A percentile compares a stretch with the other conserved stretches of the same genome.
These are phyloP conservation scores for Orbilia blumenaviensis DNA, from an alignment of 2,329 filamentous ascomycete species.

Conservation along the genomic window DNA sequence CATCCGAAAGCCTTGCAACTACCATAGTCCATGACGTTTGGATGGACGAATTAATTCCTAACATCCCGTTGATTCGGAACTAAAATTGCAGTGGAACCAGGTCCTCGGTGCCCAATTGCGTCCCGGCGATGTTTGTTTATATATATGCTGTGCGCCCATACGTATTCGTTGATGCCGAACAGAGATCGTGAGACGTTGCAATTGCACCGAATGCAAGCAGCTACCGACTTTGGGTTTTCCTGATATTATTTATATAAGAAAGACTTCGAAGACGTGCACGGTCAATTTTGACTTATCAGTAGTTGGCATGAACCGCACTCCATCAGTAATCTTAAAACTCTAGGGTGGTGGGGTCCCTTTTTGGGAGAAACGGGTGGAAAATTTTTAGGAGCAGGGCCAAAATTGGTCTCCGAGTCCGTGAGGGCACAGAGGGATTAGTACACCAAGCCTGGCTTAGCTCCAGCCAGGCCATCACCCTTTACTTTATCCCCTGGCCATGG, in stretches of 20 bases:
- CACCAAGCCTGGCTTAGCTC: constrained; percentile 3
- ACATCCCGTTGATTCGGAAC: background rate
- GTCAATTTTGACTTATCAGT: no score
- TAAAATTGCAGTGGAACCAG: background rate
- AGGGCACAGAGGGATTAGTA: constrained; percentile 8
- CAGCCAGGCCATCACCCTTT: constrained; percentile 1
- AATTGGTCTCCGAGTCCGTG: constrained; percentile 39
- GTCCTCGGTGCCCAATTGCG: background rate
- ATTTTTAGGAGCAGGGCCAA: background rate
- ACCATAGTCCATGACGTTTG: constrained; percentile 5
- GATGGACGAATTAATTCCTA: background rate
- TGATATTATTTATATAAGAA: no score
- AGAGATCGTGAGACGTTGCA: constrained; percentile 1
- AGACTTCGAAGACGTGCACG: no score
- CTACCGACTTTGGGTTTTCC: no score
- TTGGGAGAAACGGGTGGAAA: background rate
- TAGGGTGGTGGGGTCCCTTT: constrained; percentile 7
- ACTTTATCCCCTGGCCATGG: constrained; percentile 11
- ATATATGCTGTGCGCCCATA: no score
- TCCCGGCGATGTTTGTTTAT: background rate
- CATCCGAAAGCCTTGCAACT: constrained; percentile 20
- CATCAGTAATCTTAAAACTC: constrained; percentile 17
- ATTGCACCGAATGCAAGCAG: no score
- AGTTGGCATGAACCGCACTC: constrained; percentile 3
- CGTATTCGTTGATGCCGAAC: background rate